Evolutionary conservation across 2,329 filamentous ascomycete species (phyloP).

Genomic region (Diaporthe sp.): DNA sequence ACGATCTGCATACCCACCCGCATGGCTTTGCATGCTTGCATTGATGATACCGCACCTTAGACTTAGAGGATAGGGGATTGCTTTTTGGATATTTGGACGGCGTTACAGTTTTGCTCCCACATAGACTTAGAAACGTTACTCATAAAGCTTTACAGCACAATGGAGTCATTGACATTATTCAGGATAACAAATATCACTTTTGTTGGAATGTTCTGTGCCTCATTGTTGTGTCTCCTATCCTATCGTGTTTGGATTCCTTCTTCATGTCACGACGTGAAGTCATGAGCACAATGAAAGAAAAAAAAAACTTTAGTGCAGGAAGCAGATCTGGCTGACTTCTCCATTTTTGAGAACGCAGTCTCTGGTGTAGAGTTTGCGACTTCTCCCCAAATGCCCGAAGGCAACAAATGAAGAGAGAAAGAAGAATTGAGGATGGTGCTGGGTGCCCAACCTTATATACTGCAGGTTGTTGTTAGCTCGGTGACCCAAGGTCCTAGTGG

Average conservation of each 20-base stretch:
- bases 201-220: background rate
- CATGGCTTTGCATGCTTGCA: constrained; percentile 17
- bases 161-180: background rate
- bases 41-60: constrained; percentile 30
- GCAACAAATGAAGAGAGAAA: background rate
- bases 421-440: too few relatives aligned
- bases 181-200: background rate
- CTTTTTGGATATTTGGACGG: background rate
- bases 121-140: constrained; percentile 13
- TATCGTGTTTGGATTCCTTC: background rate
- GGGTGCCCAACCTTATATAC: background rate
- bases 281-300: background rate
- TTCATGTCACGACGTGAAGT: background rate
- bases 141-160: background rate
- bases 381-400: background rate
- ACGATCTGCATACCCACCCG: constrained; percentile 24
- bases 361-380: background rate
- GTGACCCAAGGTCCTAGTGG: background rate
- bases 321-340: background rate
- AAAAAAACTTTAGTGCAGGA: background rate
- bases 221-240: background rate
- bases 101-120: background rate
- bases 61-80: background rate
- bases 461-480: background rate
- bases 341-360: background rate